Evolutionary conservation across 192 early-diverging fungal genomes (phyloP).

Genomic region (Backusella westeae): DNA sequence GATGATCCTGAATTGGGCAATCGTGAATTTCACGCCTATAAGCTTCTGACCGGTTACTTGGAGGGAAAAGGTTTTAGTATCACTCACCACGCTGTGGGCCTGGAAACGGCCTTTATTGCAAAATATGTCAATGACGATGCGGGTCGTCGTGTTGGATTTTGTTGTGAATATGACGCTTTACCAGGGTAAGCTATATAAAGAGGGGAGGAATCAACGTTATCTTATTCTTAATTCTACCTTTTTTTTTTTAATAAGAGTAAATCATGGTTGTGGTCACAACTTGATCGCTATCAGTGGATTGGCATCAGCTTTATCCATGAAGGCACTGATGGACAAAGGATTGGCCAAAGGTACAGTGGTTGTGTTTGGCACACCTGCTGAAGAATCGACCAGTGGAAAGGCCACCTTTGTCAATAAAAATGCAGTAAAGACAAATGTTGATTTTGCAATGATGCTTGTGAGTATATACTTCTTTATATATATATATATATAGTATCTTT

Average conservation of each 20-base stretch:
- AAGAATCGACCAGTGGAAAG: conserved; percentile 71
- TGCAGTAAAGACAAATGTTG: conserved; percentile 59
- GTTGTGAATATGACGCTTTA: conserved; percentile 65
- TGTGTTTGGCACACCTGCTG: conserved; percentile 67
- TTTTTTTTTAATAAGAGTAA: conserved; percentile 27
- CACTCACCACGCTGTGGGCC: conserved; percentile 52
- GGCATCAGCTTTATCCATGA: conserved; percentile 50
- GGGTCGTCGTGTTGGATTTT: conserved; percentile 46
- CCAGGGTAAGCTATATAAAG: conserved; percentile 36
- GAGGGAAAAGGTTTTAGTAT: conserved; percentile 61
- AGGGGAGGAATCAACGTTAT: too few relatives aligned
- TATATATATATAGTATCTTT: background rate
- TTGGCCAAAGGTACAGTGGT: conserved; percentile 46
- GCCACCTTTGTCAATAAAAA: conserved; percentile 63
- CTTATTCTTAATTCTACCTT: too few relatives aligned
- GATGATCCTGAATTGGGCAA: conserved; percentile 56
- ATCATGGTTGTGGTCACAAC: conserved; percentile 64
- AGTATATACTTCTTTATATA: background rate
- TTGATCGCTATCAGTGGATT: conserved; percentile 64
- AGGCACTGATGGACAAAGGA: conserved; percentile 39
- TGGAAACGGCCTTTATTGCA: conserved; percentile 76
- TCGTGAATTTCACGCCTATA: conserved; percentile 60
- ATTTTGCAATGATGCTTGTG: conserved; percentile 71
- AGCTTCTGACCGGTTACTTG: conserved; percentile 62
- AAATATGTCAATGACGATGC: conserved; percentile 48